Conservation (phyloP, 352 stramenopile genomes). For the Pythium grandisporangium region DNA sequence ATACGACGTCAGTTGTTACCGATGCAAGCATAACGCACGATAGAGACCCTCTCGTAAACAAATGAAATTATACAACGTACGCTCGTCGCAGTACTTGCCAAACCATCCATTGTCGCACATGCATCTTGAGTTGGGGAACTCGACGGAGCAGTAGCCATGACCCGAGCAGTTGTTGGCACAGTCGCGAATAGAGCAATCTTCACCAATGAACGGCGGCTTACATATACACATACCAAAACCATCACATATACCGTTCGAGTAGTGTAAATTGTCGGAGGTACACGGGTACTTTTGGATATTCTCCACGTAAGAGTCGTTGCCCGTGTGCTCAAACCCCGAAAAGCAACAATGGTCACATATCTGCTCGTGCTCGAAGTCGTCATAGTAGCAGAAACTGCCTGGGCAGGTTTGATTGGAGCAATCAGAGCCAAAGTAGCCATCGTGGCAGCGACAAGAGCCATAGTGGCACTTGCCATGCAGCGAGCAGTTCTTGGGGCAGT, state of each 20-base stretch:
- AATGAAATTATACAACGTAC: too few relatives aligned
- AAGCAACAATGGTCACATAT: slow-evolving; percentile 93
- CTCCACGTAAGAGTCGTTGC: slow-evolving; percentile 85
- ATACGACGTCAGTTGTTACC: too few relatives aligned
- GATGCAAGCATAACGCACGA: neutral
- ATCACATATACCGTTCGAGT: slow-evolving; percentile 93
- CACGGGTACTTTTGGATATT: slow-evolving; percentile 90
- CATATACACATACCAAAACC: slow-evolving; percentile 95
- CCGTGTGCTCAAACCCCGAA: slow-evolving; percentile 76
- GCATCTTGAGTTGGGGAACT: slow-evolving; percentile 94
- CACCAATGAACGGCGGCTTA: slow-evolving; percentile 87
- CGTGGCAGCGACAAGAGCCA: slow-evolving; percentile 90
- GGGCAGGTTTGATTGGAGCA: slow-evolving; percentile 94
- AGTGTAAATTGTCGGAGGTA: slow-evolving; percentile 67
- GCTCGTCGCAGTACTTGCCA: slow-evolving; percentile 87
- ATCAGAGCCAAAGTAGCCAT: slow-evolving; percentile 94
- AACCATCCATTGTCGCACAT: slow-evolving; percentile 94
- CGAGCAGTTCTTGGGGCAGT: slow-evolving; percentile 92
- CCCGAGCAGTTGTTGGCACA: slow-evolving; percentile 88
- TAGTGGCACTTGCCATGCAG: slow-evolving; percentile 87
- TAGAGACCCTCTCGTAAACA: too few relatives aligned
- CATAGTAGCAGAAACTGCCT: slow-evolving; percentile 90
- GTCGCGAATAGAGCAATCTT: slow-evolving; percentile 90
- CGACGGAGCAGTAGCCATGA: slow-evolving; percentile 93
- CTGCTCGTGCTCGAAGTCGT: slow-evolving; percentile 76